Evolutionary conservation across 257 asterid genomes (phyloP), one percentile per base, ranked within the genome.

Genomic region (Apocynum venetum): DNA sequence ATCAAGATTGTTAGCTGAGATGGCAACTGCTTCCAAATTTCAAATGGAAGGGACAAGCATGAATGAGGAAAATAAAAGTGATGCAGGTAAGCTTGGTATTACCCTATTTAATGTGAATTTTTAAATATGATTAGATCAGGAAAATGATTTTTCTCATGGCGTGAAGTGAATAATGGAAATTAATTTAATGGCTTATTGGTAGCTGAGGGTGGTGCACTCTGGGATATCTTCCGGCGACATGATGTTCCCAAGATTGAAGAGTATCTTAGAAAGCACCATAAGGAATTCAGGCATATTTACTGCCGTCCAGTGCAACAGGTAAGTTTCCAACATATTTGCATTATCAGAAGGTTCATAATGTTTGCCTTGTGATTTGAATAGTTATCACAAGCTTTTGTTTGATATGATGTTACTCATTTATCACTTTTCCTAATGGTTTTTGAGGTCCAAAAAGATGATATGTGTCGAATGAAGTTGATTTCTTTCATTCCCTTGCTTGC

Each of bases 151-250:
- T 10, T 75, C 78, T 78, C 56, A 47, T 47, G 65, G 49, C 72
- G 63, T 56, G 66, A 63, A 70, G 38, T 77, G 38, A 51, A 65
- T 76, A 46, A 69, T 61, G 47, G 57, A 35, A 64, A 63, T 4
- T 41, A 68, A 70, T 77, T 78, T 66, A 60, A 72, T 43, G 78
- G 56, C 15, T 67, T 70, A 2, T 84, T 81, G 38, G 79, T 20
- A 76, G 74, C 51, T 14, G 84, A 85, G 51, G 96, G 94, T 56
- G 97, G 90, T 79, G 97, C 97, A 68, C 83, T 89, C 40, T 94
- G 97, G 97, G 97, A 92, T 76, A 92, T 94, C 57, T 92, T 94
- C 76, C 87, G 97, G 19, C 84, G 89, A 68, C 78, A 89, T 77
- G 98, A 92, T 86, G 91, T 92, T 46, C 89, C 93, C 75, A 82